Percentiles rank a stretch among this genome's conserved stretches.
These are phyloP conservation scores for Fusarium drepaniforme DNA, from an alignment of 2,329 filamentous ascomycete species.

Conservation along the genomic window DNA sequence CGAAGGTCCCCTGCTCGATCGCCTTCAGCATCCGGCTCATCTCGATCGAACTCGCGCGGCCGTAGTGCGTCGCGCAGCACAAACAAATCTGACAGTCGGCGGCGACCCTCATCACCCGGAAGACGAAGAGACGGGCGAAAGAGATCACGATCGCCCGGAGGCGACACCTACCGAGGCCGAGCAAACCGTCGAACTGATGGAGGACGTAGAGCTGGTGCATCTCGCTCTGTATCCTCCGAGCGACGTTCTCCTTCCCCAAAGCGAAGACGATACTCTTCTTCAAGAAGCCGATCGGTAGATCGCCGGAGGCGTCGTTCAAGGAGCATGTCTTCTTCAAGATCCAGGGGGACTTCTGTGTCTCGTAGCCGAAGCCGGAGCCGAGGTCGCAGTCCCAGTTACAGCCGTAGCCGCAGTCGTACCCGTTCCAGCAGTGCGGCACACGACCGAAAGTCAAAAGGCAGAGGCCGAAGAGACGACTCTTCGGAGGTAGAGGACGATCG, in stretches of 20 bases:
- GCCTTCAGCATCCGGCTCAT: slow-evolving; percentile 48
- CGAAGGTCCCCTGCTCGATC: slow-evolving; percentile 49
- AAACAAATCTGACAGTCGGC: slow-evolving; percentile 49
- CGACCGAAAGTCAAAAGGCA: slow-evolving; percentile 30
- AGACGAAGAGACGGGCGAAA: slow-evolving; percentile 51
- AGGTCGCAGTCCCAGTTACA: slow-evolving; percentile 18
- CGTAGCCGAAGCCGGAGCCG: slow-evolving; percentile 43
- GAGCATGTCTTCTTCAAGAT: slow-evolving; percentile 56
- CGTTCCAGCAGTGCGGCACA: slow-evolving; percentile 30
- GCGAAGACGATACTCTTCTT: slow-evolving; percentile 63
- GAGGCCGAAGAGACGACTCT: slow-evolving; percentile 24
- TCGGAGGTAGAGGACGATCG: slow-evolving; percentile 25
- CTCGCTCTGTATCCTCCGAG: slow-evolving; percentile 53
- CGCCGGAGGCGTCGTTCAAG: slow-evolving; percentile 52
- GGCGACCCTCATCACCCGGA: slow-evolving; percentile 50
- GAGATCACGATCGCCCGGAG: slow-evolving; percentile 54
- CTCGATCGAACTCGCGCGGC: slow-evolving; percentile 51
- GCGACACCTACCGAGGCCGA: slow-evolving; percentile 44
- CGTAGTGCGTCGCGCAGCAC: slow-evolving; percentile 47
- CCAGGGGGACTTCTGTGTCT: slow-evolving; percentile 52
- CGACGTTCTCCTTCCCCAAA: slow-evolving; percentile 61
- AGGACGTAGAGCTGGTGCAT: slow-evolving; percentile 42
- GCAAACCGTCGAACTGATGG: slow-evolving; percentile 37
- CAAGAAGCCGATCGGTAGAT: slow-evolving; percentile 60
- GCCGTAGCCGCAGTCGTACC: slow-evolving; percentile 24